These are phyloP conservation scores for Stagonosporopsis tanaceti DNA, from an alignment of 2,329 filamentous ascomycete species.

Conservation along the genomic window DNA sequence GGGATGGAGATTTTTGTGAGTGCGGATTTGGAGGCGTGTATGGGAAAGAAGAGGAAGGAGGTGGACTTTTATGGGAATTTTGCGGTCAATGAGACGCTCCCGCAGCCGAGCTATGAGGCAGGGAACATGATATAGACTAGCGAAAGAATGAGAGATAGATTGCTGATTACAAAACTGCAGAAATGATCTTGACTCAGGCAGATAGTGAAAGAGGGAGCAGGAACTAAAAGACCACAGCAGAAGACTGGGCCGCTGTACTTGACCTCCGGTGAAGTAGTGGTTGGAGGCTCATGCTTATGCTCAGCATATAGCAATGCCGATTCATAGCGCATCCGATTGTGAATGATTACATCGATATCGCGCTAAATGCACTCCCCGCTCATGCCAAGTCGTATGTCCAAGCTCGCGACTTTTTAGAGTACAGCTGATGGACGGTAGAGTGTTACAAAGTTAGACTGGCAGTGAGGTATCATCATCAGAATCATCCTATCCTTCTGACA, in stretches of 20 bases:
- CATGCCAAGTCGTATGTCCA: too few species aligned
- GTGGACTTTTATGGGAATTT: conserved; percentile 49
- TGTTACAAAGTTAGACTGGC: too few species aligned
- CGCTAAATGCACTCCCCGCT: neutral
- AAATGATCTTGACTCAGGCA: neutral
- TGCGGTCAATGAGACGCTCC: conserved; percentile 44
- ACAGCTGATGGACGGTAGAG: too few species aligned
- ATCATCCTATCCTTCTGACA: too few species aligned
- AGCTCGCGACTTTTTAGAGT: too few species aligned
- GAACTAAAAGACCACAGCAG: neutral
- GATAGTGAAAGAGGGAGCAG: neutral
- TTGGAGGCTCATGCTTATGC: neutral
- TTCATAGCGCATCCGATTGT: neutral
- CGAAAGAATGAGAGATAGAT: neutral
- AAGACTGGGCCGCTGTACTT: too few species aligned
- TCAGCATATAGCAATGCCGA: neutral
- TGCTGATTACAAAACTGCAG: neutral
- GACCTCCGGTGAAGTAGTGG: too few species aligned
- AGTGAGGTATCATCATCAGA: too few species aligned
- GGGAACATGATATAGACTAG: conserved; percentile 40
- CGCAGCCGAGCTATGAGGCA: conserved; percentile 41
- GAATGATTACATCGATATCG: neutral
- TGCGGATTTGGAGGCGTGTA: conserved; percentile 42
- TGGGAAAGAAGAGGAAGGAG: conserved; percentile 37
- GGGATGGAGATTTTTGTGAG: conserved; percentile 49